Percentiles rank a stretch among this genome's conserved stretches.
Evolutionary conservation across 139 green algal genomes (phyloP).

Genomic region (Monoraphidium neglectum): DNA sequence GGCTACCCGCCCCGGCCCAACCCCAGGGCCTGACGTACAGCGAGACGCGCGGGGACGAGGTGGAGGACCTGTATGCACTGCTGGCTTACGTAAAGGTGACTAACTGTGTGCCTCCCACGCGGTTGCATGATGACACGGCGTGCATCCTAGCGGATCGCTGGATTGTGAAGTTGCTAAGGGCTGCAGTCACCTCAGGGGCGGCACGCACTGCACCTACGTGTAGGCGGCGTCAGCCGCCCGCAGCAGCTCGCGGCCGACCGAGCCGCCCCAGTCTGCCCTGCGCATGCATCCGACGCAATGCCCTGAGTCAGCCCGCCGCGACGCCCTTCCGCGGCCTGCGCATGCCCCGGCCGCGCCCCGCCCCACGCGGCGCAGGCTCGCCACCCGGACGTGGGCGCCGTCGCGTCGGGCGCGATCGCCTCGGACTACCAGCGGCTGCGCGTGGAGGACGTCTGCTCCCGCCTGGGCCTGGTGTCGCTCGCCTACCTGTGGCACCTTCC

Average conservation of each 20-base stretch:
- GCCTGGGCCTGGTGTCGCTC: conserved; percentile 88
- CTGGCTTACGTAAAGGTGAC: conserved; percentile 67
- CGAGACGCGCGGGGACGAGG: conserved; percentile 81
- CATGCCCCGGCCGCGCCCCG: too few relatives aligned
- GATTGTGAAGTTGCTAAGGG: too few relatives aligned
- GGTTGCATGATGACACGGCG: too few relatives aligned
- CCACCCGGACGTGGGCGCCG: conserved; percentile 60
- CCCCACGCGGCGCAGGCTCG: conserved; percentile 8
- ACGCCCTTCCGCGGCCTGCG: too few relatives aligned
- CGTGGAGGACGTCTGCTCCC: conserved; percentile 89
- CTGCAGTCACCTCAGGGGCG: too few relatives aligned
- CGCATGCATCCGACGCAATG: too few relatives aligned
- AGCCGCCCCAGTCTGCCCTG: too few relatives aligned
- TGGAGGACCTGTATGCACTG: conserved; percentile 89
- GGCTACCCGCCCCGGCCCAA: background rate
- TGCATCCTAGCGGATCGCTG: too few relatives aligned
- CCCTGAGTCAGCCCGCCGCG: too few relatives aligned
- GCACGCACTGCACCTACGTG: too few relatives aligned
- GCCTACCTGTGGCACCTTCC: conserved; percentile 90
- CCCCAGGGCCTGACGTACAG: conserved; percentile 69
- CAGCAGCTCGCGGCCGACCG: too few relatives aligned
- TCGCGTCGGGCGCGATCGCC: conserved; percentile 90
- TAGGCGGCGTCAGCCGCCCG: too few relatives aligned
- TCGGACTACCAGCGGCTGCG: conserved; percentile 97
- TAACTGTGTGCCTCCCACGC: conserved; percentile 5